A percentile compares a stretch with the other conserved stretches of the same genome.
phyloP scores from a whole-genome alignment of 1,139 yeast genomes.

The Debaryomyces fabryi region DNA sequence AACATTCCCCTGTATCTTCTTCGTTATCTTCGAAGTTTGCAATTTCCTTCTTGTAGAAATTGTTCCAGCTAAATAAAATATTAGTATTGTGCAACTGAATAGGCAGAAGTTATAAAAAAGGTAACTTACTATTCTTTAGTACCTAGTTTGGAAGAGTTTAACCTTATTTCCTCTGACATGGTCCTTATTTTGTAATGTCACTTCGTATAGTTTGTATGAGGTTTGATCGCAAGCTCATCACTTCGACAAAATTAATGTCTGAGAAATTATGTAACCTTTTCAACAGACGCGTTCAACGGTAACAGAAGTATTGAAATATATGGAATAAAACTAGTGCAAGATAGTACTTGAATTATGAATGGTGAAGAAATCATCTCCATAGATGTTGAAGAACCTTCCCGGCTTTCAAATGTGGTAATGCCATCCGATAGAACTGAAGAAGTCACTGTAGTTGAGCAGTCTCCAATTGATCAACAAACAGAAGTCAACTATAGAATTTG shows the following conservation, averaged over 20 bases:
- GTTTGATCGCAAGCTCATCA: neutral
- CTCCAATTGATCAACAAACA: slow-evolving; percentile 28
- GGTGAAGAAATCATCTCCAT: neutral
- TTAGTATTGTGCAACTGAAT: slow-evolving; percentile 21
- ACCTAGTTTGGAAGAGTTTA: slow-evolving; percentile 75
- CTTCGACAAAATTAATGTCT: slow-evolving; percentile 4
- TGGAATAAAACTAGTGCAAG: neutral
- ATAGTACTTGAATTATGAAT: neutral
- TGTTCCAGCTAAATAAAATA: slow-evolving; percentile 68
- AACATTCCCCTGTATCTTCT: slow-evolving; percentile 89
- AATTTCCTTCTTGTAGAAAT: slow-evolving; percentile 74
- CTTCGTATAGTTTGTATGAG: neutral
- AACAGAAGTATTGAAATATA: neutral
- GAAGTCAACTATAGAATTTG: slow-evolving; percentile 47
- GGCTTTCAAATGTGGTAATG: neutral
- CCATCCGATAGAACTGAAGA: slow-evolving; percentile 9
- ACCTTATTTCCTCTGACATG: slow-evolving; percentile 53
- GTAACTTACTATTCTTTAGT: slow-evolving; percentile 68
- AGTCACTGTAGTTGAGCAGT: slow-evolving; percentile 6
- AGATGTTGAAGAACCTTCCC: neutral
- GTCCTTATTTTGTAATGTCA: neutral
- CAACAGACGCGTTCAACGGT: slow-evolving; percentile 8
- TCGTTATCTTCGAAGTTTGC: slow-evolving; percentile 70
- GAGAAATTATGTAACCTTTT: slow-evolving; percentile 4
- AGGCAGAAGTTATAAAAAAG: neutral